Evolutionary conservation across 83 land plant genomes (phyloP).

Genomic region (Picea abies): DNA sequence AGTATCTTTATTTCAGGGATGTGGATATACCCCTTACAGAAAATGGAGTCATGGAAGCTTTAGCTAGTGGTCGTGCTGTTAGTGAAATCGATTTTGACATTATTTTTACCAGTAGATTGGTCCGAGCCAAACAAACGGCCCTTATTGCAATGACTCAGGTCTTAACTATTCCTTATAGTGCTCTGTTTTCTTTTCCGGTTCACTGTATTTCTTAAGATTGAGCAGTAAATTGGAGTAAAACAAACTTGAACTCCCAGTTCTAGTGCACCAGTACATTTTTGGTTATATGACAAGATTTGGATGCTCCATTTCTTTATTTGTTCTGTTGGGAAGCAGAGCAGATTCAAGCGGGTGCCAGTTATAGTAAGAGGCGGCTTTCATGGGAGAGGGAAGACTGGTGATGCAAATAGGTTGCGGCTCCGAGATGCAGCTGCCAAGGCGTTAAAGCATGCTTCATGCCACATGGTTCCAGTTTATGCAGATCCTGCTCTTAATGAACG

Average conservation of each 20-base stretch:
- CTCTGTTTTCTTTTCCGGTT: not conserved
- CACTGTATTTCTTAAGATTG: not conserved
- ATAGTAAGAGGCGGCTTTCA: conserved; percentile 53
- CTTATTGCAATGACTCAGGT: conserved; percentile 66
- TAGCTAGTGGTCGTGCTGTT: conserved; percentile 50
- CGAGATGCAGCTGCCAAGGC: conserved; percentile 62
- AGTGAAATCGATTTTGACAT: conserved; percentile 59
- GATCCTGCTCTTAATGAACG: conserved; percentile 65
- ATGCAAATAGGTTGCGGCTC: conserved; percentile 45
- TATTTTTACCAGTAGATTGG: conserved; percentile 52
- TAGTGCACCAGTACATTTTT: conserved; percentile 12
- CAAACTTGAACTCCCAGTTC: not conserved
- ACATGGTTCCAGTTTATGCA: conserved; percentile 57
- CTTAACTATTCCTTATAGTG: not conserved
- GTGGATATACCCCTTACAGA: conserved; percentile 61
- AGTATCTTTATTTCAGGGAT: conserved; percentile 34
- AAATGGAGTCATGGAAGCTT: conserved; percentile 50
- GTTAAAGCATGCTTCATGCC: conserved; percentile 54
- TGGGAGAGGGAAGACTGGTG: conserved; percentile 61
- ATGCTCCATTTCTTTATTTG: conserved; percentile 11
- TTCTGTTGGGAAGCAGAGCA: conserved; percentile 34
- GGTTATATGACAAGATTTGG: not conserved
- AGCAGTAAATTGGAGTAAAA: not conserved
- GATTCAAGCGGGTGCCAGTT: conserved; percentile 51
- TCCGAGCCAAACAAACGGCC: conserved; percentile 59